Percentiles rank a stretch among this genome's conserved stretches.
Evolutionary conservation across 208 protist genomes (phyloP).

Genomic region (Trypanosoma platydactyli): DNA sequence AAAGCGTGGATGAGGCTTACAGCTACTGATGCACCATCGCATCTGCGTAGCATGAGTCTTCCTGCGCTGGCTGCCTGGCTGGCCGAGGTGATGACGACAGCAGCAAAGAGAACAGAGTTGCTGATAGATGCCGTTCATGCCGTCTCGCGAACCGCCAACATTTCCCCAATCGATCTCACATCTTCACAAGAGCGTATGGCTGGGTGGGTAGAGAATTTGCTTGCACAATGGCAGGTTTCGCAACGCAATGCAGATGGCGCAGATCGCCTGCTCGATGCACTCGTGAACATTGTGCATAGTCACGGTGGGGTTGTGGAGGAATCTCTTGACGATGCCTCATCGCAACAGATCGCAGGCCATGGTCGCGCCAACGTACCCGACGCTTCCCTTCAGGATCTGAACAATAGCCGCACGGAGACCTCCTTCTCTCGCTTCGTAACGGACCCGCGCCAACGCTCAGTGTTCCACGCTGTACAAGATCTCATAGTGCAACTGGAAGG

Average conservation of each 20-base stretch:
- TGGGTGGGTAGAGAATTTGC: constrained; percentile 20
- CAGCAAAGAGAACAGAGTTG: background rate
- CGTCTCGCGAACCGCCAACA: constrained; percentile 16
- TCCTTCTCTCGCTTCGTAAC: constrained; percentile 19
- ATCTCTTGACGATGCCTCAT: background rate
- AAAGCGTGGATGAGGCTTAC: background rate
- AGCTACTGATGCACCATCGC: background rate
- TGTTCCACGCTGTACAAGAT: constrained; percentile 25
- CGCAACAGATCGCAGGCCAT: background rate
- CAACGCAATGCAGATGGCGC: constrained; percentile 8
- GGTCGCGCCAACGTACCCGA: constrained; percentile 20
- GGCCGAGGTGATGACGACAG: background rate
- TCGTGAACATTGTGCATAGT: constrained; percentile 37
- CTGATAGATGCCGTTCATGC: constrained; percentile 20
- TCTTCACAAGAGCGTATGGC: constrained; percentile 5
- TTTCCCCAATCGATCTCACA: constrained; percentile 11
- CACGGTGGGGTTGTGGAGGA: constrained; percentile 47
- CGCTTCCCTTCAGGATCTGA: constrained; percentile 35
- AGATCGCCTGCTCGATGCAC: constrained; percentile 37
- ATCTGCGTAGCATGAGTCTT: constrained; percentile 15
- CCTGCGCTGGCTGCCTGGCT: background rate
- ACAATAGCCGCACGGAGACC: constrained; percentile 23
- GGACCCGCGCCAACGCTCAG: constrained; percentile 11
- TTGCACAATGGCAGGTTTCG: constrained; percentile 1
- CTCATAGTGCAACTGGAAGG: constrained; percentile 29